Base-by-base conservation (phyloP, 1,284 basidiomycete genomes). In the Farysia itapuensis region DNA sequence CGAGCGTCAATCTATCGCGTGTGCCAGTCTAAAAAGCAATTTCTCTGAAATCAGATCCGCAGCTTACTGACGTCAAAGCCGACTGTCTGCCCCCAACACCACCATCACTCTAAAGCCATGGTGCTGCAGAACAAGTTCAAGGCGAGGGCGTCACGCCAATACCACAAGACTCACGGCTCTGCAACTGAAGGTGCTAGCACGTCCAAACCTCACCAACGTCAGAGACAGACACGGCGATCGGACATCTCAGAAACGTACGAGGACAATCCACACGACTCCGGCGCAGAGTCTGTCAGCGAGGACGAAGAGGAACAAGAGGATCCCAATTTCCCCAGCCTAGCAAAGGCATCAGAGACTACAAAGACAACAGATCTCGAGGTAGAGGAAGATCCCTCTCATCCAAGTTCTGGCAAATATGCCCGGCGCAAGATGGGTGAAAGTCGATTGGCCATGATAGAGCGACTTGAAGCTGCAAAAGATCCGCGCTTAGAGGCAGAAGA, bases 121-220 rank as follows among this genome's bases (percentile, higher is more conserved):
- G 72, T 74, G 24, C 47, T 75, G 28, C 74, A 75, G 28, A 74
- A 75, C 57, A 75, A 74, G 39, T 74, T 68, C 70, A 75, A 75
- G 39, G 74, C 74, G 12, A 58, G 65, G 20, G 74, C 74, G 4
- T 74, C 72, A 24, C 40, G 67, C 26, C 48, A 60, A 12, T 74
- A 75, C 56, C 56, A 72, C 20, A 44, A 54, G 14, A 4, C 31
- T 0, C 46, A 59, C 18, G 39, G 29, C 3, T 39, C 48, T 7
- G 28, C 39, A 9, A 35, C 45, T 20, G 39, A 51, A 11, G 30
- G 28, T 13, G 51, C 50, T 14, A 18, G 36, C 16, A 28, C 46
- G 0, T 47, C 51, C 12, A 56, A 56, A 13, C 41, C 51, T 0
- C 47, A 44, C 15, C 48, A 35, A 33, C 47, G 51, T 28, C 40